Evolutionary conservation across 176 grass and related monocot genomes (phyloP).

Genomic region (Triticum urartu): DNA sequence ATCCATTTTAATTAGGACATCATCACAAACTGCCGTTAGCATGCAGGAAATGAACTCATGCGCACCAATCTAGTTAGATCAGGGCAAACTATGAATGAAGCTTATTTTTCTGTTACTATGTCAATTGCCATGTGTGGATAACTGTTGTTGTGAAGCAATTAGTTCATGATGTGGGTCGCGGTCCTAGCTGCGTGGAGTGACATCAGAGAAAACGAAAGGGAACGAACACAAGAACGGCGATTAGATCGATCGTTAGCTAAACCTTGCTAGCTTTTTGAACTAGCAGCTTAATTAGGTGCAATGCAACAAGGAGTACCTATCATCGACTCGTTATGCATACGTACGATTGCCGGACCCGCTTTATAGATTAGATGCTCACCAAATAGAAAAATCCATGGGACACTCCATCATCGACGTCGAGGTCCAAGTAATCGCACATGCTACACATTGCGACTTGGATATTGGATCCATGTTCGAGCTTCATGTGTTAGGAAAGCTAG

Average conservation of each 20-base stretch:
- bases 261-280: not conserved
- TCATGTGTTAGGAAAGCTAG: not conserved
- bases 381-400: not conserved
- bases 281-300: not conserved
- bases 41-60: not conserved
- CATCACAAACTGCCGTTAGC: not conserved
- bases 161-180: not conserved
- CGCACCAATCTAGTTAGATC: not conserved
- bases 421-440: not conserved
- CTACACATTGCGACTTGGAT: not conserved
- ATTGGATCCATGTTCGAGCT: not conserved
- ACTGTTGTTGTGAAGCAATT: conserved; percentile 2
- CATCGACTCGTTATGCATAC: too few species aligned
- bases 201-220: not conserved
- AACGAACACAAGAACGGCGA: not conserved
- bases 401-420: not conserved
- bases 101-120: not conserved
- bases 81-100: not conserved
- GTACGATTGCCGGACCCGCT: not conserved
- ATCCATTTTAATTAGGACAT: conserved; percentile 3
- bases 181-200: not conserved
- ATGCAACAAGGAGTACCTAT: not conserved
- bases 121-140: conserved; percentile 24
- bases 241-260: not conserved
- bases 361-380: not conserved